These are phyloP conservation scores for Aspergillus baeticus DNA, from an alignment of 495 filamentous ascomycete species.

Conservation along the genomic window DNA sequence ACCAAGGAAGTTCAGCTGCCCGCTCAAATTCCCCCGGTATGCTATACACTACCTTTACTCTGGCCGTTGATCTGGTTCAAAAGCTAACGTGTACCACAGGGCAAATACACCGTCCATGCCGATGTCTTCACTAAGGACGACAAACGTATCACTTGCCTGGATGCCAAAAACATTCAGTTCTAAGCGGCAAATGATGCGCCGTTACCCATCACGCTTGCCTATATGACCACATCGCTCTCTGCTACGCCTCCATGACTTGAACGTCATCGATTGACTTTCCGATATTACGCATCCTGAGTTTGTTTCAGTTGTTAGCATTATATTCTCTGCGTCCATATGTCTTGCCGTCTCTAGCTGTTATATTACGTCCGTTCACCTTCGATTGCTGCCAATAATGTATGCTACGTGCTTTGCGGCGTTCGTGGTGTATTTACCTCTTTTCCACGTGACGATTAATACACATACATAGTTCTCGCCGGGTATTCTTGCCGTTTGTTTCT, in stretches of 20 bases:
- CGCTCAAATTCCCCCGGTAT: conserved; percentile 83
- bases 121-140: conserved; percentile 73
- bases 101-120: conserved; percentile 83
- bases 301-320: neutral
- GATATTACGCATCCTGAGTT: neutral
- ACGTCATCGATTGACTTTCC: neutral
- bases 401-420: conserved; percentile 15
- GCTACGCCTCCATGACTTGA: conserved; percentile 5
- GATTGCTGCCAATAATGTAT: conserved; percentile 1
- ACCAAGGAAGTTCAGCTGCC: conserved; percentile 83
- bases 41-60: conserved; percentile 24
- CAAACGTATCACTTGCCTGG: conserved; percentile 77
- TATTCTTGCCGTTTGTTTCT: neutral
- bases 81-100: conserved; percentile 49
- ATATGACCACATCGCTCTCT: neutral
- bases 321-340: neutral
- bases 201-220: neutral
- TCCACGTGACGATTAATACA: neutral
- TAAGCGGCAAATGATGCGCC: conserved; percentile 2
- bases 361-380: neutral
- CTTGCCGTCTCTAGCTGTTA: neutral
- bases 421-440: conserved; percentile 2
- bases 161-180: conserved; percentile 51
- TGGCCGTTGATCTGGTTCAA: conserved; percentile 1
- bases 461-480: conserved; percentile 10